Evolutionary conservation across 108 stramenopile genomes (phyloP).

Genomic region (Nitzschia palea): DNA sequence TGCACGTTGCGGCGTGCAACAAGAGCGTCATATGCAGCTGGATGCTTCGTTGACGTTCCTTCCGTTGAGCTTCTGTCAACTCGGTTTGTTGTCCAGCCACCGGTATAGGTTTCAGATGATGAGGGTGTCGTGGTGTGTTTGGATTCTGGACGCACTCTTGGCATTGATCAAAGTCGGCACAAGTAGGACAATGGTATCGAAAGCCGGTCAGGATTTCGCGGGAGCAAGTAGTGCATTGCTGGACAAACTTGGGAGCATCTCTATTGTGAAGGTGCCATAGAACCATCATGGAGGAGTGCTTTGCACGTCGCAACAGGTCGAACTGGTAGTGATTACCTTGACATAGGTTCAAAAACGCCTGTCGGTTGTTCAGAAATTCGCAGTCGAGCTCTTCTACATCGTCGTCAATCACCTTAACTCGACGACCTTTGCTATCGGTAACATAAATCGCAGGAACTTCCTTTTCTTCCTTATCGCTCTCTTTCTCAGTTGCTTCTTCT

Average conservation of each 20-base stretch:
- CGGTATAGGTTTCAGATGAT: conserved; percentile 82
- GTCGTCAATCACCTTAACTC: conserved; percentile 85
- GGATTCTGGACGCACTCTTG: conserved; percentile 84
- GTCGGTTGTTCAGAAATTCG: conserved; percentile 89
- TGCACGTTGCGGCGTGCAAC: conserved; percentile 91
- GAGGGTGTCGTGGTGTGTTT: conserved; percentile 76
- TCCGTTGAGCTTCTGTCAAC: conserved; percentile 89
- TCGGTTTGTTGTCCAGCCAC: conserved; percentile 78
- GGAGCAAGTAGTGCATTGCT: conserved; percentile 86
- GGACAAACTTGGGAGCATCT: conserved; percentile 95
- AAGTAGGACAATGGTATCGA: conserved; percentile 88
- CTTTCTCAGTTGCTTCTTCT: conserved; percentile 17
- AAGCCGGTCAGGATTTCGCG: conserved; percentile 82
- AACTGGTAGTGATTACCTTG: conserved; percentile 99
- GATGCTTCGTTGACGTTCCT: conserved; percentile 89
- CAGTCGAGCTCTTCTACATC: conserved; percentile 88
- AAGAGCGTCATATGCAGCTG: conserved; percentile 96
- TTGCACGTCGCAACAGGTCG: conserved; percentile 94
- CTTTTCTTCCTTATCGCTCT: conserved; percentile 29
- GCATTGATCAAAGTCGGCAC: conserved; percentile 95
- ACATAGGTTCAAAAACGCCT: conserved; percentile 85
- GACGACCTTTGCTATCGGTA: conserved; percentile 80
- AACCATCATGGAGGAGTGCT: conserved; percentile 99
- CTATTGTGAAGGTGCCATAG: conserved; percentile 97
- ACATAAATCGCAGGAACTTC: conserved; percentile 39